These are phyloP conservation scores for Candida smagusa DNA, from an alignment of 1,139 yeast species.

Conservation along the genomic window DNA sequence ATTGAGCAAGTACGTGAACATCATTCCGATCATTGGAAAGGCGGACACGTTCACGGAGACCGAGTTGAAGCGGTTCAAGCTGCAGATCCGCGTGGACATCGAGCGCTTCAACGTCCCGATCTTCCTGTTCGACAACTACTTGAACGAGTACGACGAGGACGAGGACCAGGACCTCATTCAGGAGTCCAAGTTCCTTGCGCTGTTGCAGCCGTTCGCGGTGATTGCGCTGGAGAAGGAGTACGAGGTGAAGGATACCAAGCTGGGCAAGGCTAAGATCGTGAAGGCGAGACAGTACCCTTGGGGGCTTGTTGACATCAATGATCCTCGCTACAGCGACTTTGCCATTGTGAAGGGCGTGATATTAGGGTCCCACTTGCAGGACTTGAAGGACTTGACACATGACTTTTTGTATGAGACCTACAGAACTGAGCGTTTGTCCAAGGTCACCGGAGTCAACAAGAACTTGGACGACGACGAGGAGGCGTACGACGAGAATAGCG, in stretches of 20 bases:
- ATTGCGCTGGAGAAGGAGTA: constrained; percentile 64
- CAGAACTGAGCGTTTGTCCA: constrained; percentile 78
- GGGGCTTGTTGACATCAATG: constrained; percentile 85
- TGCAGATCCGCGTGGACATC: constrained; percentile 64
- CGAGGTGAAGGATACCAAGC: constrained; percentile 48
- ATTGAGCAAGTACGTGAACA: constrained; percentile 76
- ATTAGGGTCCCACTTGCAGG: constrained; percentile 89
- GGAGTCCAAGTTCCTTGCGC: constrained; percentile 73
- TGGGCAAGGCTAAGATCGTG: constrained; percentile 52
- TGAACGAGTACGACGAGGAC: constrained; percentile 44
- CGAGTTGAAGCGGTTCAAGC: constrained; percentile 62
- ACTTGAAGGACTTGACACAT: constrained; percentile 89
- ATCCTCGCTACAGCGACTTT: constrained; percentile 80
- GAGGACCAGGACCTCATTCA: constrained; percentile 75
- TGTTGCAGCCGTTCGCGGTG: constrained; percentile 82
- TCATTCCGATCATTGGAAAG: constrained; percentile 83
- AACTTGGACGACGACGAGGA: constrained; percentile 24
- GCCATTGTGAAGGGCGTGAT: constrained; percentile 77
- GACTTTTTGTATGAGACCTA: constrained; percentile 89
- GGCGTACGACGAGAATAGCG: constrained; percentile 21
- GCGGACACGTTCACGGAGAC: constrained; percentile 81
- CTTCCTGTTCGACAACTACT: constrained; percentile 62
- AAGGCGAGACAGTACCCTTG: constrained; percentile 92
- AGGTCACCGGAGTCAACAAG: constrained; percentile 43
- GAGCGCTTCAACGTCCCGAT: constrained; percentile 75